A percentile compares a stretch with the other conserved stretches of the same genome.
phyloP scores from a whole-genome alignment of 1,284 basidiomycete species.

The Sporisorium exsertum region DNA sequence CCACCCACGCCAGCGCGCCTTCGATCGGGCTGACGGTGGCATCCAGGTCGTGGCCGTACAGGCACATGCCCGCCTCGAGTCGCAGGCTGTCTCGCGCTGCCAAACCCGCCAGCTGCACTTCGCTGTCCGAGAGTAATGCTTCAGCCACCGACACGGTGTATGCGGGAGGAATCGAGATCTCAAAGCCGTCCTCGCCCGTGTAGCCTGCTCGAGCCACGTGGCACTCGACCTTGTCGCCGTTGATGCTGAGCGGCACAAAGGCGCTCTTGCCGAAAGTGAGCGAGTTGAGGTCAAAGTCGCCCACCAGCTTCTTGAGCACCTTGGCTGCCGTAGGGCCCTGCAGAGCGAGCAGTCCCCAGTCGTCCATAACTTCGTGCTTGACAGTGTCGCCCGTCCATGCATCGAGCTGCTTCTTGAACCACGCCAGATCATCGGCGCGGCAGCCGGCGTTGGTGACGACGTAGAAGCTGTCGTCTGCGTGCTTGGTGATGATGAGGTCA shows the following conservation, averaged over 20 bases:
- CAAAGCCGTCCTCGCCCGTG: constrained; percentile 98
- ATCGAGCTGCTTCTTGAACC: constrained; percentile 78
- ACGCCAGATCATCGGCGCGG: constrained; percentile 81
- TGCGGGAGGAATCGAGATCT: constrained; percentile 89
- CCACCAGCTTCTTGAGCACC: constrained; percentile 77
- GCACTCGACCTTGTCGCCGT: constrained; percentile 70
- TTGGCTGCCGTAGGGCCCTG: constrained; percentile 88
- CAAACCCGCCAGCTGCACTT: constrained; percentile 87
- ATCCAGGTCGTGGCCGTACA: constrained; percentile 93
- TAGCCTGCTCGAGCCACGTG: constrained; percentile 97
- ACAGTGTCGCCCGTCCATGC: constrained; percentile 74
- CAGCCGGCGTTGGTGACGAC: constrained; percentile 96
- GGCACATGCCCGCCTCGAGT: constrained; percentile 96
- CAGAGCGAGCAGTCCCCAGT: constrained; percentile 88
- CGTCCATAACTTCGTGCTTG: constrained; percentile 83
- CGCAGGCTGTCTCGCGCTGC: constrained; percentile 93
- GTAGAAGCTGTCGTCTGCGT: constrained; percentile 77
- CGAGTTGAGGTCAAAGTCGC: constrained; percentile 74
- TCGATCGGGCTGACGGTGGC: constrained; percentile 85
- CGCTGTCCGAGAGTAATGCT: constrained; percentile 75
- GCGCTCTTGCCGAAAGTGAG: constrained; percentile 67
- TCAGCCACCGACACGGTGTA: constrained; percentile 80
- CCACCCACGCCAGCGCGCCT: constrained; percentile 90
- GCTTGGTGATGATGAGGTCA: constrained; percentile 76
- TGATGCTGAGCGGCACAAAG: constrained; percentile 72